Conservation (phyloP, 345 rosid genomes). For the Gossypium longicalyx region DNA sequence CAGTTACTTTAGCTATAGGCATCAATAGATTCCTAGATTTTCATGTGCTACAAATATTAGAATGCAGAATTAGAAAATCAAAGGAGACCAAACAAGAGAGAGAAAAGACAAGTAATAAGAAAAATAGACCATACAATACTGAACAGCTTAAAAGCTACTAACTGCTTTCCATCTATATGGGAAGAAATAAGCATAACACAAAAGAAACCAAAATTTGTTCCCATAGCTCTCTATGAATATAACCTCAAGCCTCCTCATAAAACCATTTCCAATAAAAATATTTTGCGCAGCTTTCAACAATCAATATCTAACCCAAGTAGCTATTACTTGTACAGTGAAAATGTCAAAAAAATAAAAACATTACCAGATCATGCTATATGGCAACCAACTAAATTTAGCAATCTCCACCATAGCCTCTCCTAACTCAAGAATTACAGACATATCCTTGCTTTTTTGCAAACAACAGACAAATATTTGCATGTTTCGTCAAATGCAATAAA, state of each 20-base stretch:
- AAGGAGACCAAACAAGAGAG: background rate
- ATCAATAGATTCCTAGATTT: slow-evolving; percentile 1
- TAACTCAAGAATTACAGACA: background rate
- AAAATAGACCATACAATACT: background rate
- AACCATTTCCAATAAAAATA: slow-evolving; percentile 4
- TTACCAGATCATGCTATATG: no score
- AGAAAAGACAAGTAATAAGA: no score
- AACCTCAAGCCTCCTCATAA: background rate
- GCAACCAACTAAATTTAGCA: no score
- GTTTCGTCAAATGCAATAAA: background rate
- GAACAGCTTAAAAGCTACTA: background rate
- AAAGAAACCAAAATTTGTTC: background rate
- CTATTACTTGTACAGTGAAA: background rate
- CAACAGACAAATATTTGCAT: background rate
- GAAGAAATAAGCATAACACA: background rate
- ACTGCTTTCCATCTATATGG: background rate
- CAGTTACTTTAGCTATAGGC: background rate
- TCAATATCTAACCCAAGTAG: background rate
- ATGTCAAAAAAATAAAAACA: background rate
- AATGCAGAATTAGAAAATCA: background rate
- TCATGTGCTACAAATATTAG: slow-evolving; percentile 1
- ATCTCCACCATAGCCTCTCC: background rate
- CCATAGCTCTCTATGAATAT: background rate
- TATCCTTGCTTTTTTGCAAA: background rate
- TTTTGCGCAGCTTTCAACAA: background rate